Percentiles rank a stretch among this genome's conserved stretches.
These are phyloP conservation scores for Hymenoscyphus fraxineus DNA, from an alignment of 2,329 filamentous ascomycete species.

Conservation along the genomic window DNA sequence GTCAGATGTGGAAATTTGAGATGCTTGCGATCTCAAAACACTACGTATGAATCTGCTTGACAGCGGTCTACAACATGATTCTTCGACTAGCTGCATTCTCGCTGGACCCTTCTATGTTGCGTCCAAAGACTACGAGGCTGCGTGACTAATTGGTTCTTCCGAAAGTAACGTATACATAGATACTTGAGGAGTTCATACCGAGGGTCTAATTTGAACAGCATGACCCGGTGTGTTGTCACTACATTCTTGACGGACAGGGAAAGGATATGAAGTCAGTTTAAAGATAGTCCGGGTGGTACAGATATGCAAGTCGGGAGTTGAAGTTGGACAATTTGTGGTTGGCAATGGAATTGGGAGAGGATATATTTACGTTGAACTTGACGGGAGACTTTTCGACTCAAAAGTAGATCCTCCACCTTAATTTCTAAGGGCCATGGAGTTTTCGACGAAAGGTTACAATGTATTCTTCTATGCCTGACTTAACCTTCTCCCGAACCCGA, in stretches of 20 bases:
- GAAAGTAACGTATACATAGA: background rate
- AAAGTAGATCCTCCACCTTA: background rate
- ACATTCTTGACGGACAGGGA: background rate
- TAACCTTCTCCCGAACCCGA: too few species aligned
- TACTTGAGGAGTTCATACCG: background rate
- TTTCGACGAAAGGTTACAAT: too few species aligned
- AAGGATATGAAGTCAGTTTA: background rate
- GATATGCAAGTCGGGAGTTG: background rate
- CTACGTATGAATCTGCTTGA: background rate
- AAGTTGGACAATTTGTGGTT: background rate
- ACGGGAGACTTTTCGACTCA: background rate
- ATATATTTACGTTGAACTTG: background rate
- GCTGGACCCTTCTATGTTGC: background rate
- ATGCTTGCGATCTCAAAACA: background rate
- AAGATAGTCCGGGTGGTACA: background rate
- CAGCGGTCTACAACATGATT: background rate
- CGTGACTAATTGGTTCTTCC: background rate
- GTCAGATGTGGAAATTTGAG: background rate
- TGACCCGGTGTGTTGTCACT: background rate
- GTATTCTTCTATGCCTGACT: too few species aligned
- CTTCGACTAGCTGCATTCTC: background rate
- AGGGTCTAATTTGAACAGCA: background rate
- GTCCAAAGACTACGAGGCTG: background rate
- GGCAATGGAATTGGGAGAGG: background rate
- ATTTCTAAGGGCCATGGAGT: too few species aligned